These are phyloP conservation scores for Pythium aristosporum DNA, from an alignment of 352 stramenopile species.

Conservation along the genomic window DNA sequence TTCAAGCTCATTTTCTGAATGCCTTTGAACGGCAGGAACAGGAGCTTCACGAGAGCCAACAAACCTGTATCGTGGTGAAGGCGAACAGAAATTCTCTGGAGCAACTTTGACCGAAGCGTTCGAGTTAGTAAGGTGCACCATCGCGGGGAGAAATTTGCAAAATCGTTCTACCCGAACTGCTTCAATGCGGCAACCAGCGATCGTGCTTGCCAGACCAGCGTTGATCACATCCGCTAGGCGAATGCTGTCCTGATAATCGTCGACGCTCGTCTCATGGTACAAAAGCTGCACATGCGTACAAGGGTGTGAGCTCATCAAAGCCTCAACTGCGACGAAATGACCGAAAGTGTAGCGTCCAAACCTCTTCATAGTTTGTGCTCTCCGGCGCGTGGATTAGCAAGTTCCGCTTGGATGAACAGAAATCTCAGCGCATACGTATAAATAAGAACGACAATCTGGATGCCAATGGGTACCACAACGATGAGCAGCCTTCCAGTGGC, in stretches of 20 bases:
- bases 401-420: constrained; percentile 4
- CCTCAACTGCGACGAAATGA: neutral
- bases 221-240: constrained; percentile 25
- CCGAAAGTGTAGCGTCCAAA: neutral
- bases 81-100: constrained; percentile 1
- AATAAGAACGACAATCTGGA: neutral
- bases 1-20: neutral
- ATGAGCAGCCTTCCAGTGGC: neutral
- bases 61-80: constrained; percentile 14
- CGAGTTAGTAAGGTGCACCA: neutral
- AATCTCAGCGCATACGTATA: neutral
- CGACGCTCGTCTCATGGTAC: neutral
- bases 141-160: neutral
- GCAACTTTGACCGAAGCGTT: neutral
- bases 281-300: constrained; percentile 5
- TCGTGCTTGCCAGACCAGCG: constrained; percentile 5
- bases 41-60: neutral
- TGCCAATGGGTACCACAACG: neutral
- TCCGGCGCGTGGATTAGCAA: constrained; percentile 6
- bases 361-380: constrained; percentile 11
- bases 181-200: constrained; percentile 16
- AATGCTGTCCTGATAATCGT: neutral
- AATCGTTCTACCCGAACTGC: constrained; percentile 14
- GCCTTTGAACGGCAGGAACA: neutral
- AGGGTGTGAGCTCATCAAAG: neutral